Base-by-base conservation (phyloP, 352 stramenopile genomes). In the Pythium chondricola region DNA sequence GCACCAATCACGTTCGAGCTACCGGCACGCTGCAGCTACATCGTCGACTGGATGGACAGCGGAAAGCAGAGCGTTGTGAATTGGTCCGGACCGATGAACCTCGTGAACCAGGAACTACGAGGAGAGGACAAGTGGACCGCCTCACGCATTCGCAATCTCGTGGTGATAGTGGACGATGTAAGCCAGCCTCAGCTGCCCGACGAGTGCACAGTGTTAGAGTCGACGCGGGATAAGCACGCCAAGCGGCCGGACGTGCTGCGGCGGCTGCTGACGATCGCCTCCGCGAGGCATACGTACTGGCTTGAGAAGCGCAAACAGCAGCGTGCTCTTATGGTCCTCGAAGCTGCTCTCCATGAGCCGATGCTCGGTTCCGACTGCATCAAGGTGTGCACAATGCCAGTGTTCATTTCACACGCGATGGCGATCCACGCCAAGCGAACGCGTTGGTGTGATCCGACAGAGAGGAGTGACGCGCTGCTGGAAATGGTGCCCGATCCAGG, bases 341-440 rank as follows among this genome's bases (percentile, higher is more conserved):
- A n/a, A n/a, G 20, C 48, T 7, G 17, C 41, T 8, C 26, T 61
- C 11, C 52, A 61, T 13, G 67, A 77, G 6, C 75, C 78, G 6
- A 66, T 83, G 44, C 71, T 63, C 48, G 78, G 78, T 5, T 32
- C 51, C 25, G 58, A 83, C 25, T 39, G 83, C 14, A 58, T 87
- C 30, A 61, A 52, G 22, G 52, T 36, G 26, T 78, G 63, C 22
- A 80, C 67, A 16, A 74, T 87, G 54, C 69, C 77, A 2, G 69
- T 68, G 8, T 84, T 92, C 37, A 84, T 92, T 22, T 89, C 80
- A 4, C 43, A 61, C 25, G 80, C 80, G 0, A 92, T 89, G 80
- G 69, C 88, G 27, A 58, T 88, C 8, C 77, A 92, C 48, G 43
- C 45, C 5, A 69, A 52, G 21, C 67, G 52, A 35, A n/a, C n/a